Percentiles rank a stretch among this genome's conserved stretches.
Evolutionary conservation across 371 early-diverging fungal genomes (phyloP).

Genomic region (Lichtheimia corymbifera): DNA sequence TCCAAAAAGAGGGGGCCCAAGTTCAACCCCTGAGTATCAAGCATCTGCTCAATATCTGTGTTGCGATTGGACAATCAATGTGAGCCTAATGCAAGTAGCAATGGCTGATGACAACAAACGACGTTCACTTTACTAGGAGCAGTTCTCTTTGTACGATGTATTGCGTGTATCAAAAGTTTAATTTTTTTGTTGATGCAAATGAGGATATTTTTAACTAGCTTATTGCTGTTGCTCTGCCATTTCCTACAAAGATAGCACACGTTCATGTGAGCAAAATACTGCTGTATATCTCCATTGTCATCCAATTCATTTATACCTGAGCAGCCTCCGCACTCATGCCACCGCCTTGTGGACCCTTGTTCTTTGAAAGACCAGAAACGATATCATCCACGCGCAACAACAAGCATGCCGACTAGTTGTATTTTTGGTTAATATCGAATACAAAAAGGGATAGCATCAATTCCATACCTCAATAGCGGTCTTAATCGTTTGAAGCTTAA

Average conservation of each 20-base stretch:
- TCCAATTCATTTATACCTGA: slow-evolving; percentile 5
- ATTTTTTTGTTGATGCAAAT: neutral
- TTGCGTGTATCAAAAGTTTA: neutral
- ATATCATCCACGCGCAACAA: slow-evolving; percentile 97
- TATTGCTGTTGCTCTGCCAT: slow-evolving; percentile 16
- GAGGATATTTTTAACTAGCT: neutral
- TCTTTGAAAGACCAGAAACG: slow-evolving; percentile 87
- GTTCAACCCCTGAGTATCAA: no score
- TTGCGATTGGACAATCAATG: no score
- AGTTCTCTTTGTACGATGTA: neutral
- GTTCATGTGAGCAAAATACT: neutral
- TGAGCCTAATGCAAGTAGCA: no score
- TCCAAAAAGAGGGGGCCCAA: no score
- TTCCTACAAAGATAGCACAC: slow-evolving; percentile 9
- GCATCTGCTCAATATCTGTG: no score
- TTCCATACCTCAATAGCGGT: slow-evolving; percentile 93
- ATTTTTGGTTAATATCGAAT: neutral
- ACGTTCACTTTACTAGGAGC: no score
- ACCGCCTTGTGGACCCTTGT: slow-evolving; percentile 41
- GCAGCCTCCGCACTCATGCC: slow-evolving; percentile 18
- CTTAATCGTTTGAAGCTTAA: slow-evolving; percentile 99
- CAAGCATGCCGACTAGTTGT: slow-evolving; percentile 79
- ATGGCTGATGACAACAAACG: no score
- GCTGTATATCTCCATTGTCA: neutral
- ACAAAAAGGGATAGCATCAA: slow-evolving; percentile 7